Percentiles rank a stretch among this genome's conserved stretches.
These are phyloP conservation scores for Aureobasidium sp. DNA, from an alignment of 2,329 filamentous ascomycete genomes.

Conservation along the genomic window DNA sequence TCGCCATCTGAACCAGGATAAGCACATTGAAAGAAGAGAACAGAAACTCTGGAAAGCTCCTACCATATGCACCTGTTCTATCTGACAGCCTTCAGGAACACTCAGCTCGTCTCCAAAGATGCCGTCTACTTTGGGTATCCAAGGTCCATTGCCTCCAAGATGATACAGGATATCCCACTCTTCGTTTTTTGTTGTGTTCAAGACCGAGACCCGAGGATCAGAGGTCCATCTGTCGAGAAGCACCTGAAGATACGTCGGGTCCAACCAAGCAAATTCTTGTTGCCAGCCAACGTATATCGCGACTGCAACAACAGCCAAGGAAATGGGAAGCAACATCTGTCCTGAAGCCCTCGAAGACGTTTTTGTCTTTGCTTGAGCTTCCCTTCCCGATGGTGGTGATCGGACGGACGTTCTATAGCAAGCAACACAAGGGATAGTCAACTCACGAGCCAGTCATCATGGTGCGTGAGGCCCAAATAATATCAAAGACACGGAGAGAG, in stretches of 20 bases:
- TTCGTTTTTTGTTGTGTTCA: background rate
- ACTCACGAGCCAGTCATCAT: background rate
- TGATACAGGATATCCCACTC: slow-evolving; percentile 48
- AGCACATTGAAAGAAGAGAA: slow-evolving; percentile 8
- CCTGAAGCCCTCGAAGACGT: background rate
- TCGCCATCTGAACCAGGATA: slow-evolving; percentile 40
- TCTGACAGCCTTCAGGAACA: slow-evolving; percentile 41
- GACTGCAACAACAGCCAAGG: background rate
- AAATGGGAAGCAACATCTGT: background rate
- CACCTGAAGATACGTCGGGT: background rate
- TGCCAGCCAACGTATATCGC: background rate
- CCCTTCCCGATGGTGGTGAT: background rate
- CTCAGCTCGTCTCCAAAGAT: slow-evolving; percentile 36
- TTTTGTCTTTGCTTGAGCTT: background rate
- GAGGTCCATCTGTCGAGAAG: background rate
- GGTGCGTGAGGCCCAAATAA: background rate
- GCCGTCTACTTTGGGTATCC: slow-evolving; percentile 44
- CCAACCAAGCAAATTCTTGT: background rate
- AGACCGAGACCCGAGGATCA: background rate
- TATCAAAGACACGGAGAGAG: background rate
- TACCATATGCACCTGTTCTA: slow-evolving; percentile 55
- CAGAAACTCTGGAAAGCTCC: background rate
- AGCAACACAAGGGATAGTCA: too few relatives aligned
- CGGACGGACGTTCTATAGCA: background rate
- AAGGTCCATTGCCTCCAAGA: slow-evolving; percentile 49